These are phyloP conservation scores for Globisporangium paroecandrum DNA, from an alignment of 352 stramenopile genomes.

Conservation along the genomic window DNA sequence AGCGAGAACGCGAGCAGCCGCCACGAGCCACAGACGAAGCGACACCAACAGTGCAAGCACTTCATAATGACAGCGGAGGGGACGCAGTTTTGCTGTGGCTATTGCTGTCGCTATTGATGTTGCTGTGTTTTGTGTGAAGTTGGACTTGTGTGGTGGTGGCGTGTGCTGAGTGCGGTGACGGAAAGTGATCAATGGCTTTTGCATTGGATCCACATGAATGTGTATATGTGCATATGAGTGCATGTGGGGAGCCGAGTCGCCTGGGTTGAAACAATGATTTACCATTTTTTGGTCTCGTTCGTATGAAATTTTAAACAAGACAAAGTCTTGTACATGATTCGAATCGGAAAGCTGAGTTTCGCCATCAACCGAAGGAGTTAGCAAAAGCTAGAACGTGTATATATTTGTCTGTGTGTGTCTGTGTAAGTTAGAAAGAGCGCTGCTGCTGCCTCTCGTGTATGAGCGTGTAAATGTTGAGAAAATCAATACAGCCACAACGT, in stretches of 20 bases:
- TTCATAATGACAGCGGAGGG: no score
- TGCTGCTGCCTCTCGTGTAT: background rate
- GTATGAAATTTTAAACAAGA: conserved; percentile 36
- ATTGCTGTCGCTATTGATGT: background rate
- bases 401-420: background rate
- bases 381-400: background rate
- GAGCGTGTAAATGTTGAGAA: background rate
- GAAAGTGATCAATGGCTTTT: background rate
- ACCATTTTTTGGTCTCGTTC: conserved; percentile 69
- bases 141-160: background rate
- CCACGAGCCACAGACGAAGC: background rate
- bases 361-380: conserved; percentile 11
- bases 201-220: background rate
- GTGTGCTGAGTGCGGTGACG: background rate
- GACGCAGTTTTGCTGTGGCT: no score
- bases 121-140: background rate
- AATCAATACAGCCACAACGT: background rate
- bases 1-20: background rate
- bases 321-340: conserved; percentile 37
- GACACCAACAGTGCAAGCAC: no score
- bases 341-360: conserved; percentile 56
- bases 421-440: background rate
- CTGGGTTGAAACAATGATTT: conserved; percentile 43
- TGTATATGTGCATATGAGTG: background rate
- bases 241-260: conserved; percentile 6